Evolutionary conservation across 345 rosid genomes (phyloP).

Genomic region (Cardiospermum halicacabum): DNA sequence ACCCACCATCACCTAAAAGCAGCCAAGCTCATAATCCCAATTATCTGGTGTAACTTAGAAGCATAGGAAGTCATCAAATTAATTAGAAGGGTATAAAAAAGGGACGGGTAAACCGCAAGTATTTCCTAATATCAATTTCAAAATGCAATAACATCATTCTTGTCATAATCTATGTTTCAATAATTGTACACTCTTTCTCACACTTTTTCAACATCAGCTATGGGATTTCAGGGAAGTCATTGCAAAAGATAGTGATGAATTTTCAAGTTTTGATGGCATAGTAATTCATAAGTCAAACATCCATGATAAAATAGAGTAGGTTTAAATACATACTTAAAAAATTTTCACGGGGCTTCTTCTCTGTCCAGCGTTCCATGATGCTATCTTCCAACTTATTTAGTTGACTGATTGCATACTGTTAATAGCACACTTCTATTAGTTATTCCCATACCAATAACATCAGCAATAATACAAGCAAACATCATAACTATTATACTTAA

Average conservation of each 20-base stretch:
- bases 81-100: background rate
- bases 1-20: background rate
- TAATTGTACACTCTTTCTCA: background rate
- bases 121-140: background rate
- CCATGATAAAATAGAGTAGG: background rate
- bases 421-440: constrained; percentile 21
- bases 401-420: constrained; percentile 93
- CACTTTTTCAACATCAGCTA: background rate
- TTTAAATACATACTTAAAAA: constrained; percentile 50
- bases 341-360: constrained; percentile 57
- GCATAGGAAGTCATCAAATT: background rate
- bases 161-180: background rate
- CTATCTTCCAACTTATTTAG: constrained; percentile 89
- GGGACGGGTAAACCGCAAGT: background rate
- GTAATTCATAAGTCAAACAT: background rate
- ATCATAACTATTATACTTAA: background rate
- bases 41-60: background rate
- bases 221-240: background rate
- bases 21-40: background rate
- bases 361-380: constrained; percentile 81
- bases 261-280: background rate
- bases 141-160: background rate
- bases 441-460: background rate
- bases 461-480: constrained; percentile 8
- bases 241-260: background rate